Evolutionary conservation across 2,329 filamentous ascomycete species (phyloP).

Genomic region (Verticillium nonalfalfae): DNA sequence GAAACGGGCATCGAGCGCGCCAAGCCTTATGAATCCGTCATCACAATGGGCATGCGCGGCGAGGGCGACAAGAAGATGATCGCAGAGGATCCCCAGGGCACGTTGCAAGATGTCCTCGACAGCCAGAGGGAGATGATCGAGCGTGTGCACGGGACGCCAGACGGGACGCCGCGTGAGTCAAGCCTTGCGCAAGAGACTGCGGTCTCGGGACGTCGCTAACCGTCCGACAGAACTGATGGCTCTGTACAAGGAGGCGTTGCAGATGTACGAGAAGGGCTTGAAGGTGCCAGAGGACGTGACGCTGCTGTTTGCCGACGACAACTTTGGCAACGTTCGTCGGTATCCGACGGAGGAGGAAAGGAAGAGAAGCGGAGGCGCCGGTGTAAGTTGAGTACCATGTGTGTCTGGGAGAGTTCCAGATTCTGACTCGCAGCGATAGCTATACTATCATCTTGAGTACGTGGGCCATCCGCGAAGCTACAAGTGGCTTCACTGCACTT

Average conservation of each 20-base stretch:
- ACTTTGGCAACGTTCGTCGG: slow-evolving; percentile 52
- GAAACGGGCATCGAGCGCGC: slow-evolving; percentile 47
- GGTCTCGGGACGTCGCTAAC: background rate
- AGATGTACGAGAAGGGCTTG: slow-evolving; percentile 55
- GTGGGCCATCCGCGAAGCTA: slow-evolving; percentile 55
- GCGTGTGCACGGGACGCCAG: slow-evolving; percentile 38
- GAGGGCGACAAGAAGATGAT: slow-evolving; percentile 48
- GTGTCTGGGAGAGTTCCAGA: background rate
- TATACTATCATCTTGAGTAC: slow-evolving; percentile 53
- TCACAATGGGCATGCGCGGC: slow-evolving; percentile 55
- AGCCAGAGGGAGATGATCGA: slow-evolving; percentile 48
- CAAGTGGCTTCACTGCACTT: slow-evolving; percentile 58
- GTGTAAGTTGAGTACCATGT: slow-evolving; percentile 27
- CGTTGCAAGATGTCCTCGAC: slow-evolving; percentile 46
- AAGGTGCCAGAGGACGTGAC: slow-evolving; percentile 55
- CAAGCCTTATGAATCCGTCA: slow-evolving; percentile 49
- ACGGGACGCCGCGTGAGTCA: slow-evolving; percentile 33
- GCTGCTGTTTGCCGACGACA: slow-evolving; percentile 57
- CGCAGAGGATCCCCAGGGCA: slow-evolving; percentile 40
- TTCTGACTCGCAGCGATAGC: slow-evolving; percentile 10
- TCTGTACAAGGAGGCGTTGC: slow-evolving; percentile 60
- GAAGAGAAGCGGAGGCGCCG: slow-evolving; percentile 46
- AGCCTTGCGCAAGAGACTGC: background rate
- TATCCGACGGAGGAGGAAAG: slow-evolving; percentile 46
- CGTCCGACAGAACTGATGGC: slow-evolving; percentile 47